These are phyloP conservation scores for Leccinum subgranulosum DNA, from an alignment of 768 basidiomycete species.

Conservation along the genomic window DNA sequence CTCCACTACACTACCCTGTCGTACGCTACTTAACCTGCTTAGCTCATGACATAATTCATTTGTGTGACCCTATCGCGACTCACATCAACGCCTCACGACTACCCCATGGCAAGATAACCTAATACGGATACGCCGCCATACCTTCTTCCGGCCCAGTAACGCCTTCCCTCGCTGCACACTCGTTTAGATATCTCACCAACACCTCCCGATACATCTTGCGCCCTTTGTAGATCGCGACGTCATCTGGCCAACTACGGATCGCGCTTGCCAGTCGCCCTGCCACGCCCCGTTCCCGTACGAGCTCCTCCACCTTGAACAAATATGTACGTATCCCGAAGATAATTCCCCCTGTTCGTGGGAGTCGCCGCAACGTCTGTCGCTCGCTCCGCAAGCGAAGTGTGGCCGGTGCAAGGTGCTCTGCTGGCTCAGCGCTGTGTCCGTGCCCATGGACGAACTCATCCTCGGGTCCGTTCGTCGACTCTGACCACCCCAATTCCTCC, in stretches of 20 bases:
- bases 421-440: slow-evolving; percentile 21
- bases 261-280: slow-evolving; percentile 62
- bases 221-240: slow-evolving; percentile 40
- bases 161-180: slow-evolving; percentile 14
- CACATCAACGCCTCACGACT: slow-evolving; percentile 1
- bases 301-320: slow-evolving; percentile 48
- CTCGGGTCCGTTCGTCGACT: slow-evolving; percentile 53
- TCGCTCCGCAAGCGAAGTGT: slow-evolving; percentile 58
- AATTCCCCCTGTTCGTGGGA: slow-evolving; percentile 61
- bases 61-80: slow-evolving; percentile 1
- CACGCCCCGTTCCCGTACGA: slow-evolving; percentile 54
- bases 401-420: slow-evolving; percentile 30
- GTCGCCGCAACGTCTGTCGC: slow-evolving; percentile 62
- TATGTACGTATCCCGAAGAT: slow-evolving; percentile 72
- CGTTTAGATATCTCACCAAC: slow-evolving; percentile 22
- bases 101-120: slow-evolving; percentile 8
- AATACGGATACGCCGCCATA: slow-evolving; percentile 15
- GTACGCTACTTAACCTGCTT: not conserved
- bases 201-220: slow-evolving; percentile 24
- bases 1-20: not conserved
- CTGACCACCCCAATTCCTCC: slow-evolving; percentile 65
- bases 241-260: slow-evolving; percentile 61
- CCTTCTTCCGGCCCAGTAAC: slow-evolving; percentile 1
- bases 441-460: slow-evolving; percentile 37
- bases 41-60: not conserved